These are phyloP conservation scores for Rhynchosporium agropyri DNA, from an alignment of 2,329 filamentous ascomycete species.

Conservation along the genomic window DNA sequence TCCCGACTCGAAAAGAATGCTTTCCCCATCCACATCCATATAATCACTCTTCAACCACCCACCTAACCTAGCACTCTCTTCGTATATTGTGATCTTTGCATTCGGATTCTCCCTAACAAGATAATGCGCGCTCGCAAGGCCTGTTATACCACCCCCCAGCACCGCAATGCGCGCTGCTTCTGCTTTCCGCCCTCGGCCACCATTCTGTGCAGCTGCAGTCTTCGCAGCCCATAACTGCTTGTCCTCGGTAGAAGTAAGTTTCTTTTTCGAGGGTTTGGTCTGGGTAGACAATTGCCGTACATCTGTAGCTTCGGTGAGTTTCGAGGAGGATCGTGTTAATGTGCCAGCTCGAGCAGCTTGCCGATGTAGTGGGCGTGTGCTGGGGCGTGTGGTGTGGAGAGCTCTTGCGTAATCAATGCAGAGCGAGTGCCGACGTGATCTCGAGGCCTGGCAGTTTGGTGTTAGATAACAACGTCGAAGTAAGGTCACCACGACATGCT, in stretches of 20 bases:
- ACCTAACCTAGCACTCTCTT: constrained; percentile 69
- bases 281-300: background rate
- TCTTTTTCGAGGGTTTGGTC: background rate
- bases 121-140: constrained; percentile 77
- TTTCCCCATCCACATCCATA: constrained; percentile 60
- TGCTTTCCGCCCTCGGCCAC: constrained; percentile 6
- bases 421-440: constrained; percentile 8
- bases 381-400: constrained; percentile 9
- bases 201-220: constrained; percentile 4
- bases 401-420: constrained; percentile 21
- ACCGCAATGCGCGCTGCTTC: constrained; percentile 56
- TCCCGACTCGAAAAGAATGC: constrained; percentile 79
- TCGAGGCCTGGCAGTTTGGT: constrained; percentile 30
- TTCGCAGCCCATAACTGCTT: background rate
- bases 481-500: constrained; percentile 36
- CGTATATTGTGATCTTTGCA: constrained; percentile 78
- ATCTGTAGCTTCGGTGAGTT: constrained; percentile 11
- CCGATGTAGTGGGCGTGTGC: constrained; percentile 6
- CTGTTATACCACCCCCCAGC: constrained; percentile 81
- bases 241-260: background rate
- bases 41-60: constrained; percentile 80
- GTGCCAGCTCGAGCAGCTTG: background rate
- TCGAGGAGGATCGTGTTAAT: constrained; percentile 18
- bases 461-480: constrained; percentile 35
- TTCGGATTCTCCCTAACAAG: constrained; percentile 68